Evolutionary conservation across 2,329 filamentous ascomycete species (phyloP), one percentile per base, ranked within the genome.

Genomic region (Stachybotrys echinatus): DNA sequence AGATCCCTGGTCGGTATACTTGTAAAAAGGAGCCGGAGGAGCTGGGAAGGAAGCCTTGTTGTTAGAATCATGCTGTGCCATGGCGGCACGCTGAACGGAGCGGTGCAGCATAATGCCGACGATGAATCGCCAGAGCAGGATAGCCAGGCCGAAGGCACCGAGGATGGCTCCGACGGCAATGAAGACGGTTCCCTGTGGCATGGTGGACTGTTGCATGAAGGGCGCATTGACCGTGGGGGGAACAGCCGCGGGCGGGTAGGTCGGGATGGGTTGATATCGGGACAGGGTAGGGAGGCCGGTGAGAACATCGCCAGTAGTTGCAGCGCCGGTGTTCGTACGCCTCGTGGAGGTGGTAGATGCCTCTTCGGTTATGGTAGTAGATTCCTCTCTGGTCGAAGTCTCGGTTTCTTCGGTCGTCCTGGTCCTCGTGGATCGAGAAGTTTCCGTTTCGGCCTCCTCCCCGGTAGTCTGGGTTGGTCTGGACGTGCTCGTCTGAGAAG

Each of bases 141-240:
- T 82, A n/a, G 84, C 84, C 8, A 90, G 74, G 12, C 84, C 89
- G 55, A 96, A 82, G 56, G 91, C 86, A 17, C 89, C 94, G 6
- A 99, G 80, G 23, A 90, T 86, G 22, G 91, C 88, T 43, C 94
- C 94, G 1, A 97, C 94, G 20, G 85, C 87, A 61, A 99, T 99
- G 73, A 99, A 99, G 52, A 99, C 87, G 4, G 92, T 96, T 49
- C 94, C 94, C 62, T 97, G 88, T 3, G 94, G 94, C 12, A 92
- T 76, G 48, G 72, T 85, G 1, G 91, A 95, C 61, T 86, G 84
- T 63, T 92, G 86, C 89, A 97, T 96, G 65, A 89, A 99, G 17
- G 92, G 91, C 5, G 94, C 94, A 62, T 87, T 82, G 38, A 81
- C 77, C 3, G 89, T 96, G 22, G 91, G 88, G 7, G 94, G 94